phyloP scores from a whole-genome alignment of 164 flowering plant genomes.

The Magnolia officinalis region DNA sequence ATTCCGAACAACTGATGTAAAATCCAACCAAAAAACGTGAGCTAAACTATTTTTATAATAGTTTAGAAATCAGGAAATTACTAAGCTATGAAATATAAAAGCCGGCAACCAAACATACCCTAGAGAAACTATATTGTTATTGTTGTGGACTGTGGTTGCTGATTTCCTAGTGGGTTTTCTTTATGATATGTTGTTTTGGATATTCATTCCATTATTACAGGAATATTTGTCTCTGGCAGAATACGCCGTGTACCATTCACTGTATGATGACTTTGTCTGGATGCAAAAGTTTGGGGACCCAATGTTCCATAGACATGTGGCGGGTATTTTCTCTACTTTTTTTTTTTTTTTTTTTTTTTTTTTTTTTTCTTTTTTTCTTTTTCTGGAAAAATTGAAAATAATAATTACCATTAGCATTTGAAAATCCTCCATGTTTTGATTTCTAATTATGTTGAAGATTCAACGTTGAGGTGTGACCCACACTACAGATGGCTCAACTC shows the following conservation, averaged over 20 bases:
- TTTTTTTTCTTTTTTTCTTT: background rate
- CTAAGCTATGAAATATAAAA: too few relatives aligned
- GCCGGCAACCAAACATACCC: too few relatives aligned
- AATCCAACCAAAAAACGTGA: background rate
- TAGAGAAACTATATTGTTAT: too few relatives aligned
- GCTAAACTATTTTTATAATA: too few relatives aligned
- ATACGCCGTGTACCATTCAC: conserved; percentile 74
- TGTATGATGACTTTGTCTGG: conserved; percentile 75
- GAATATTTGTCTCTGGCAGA: conserved; percentile 27
- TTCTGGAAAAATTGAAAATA: too few relatives aligned
- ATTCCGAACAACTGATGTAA: too few relatives aligned
- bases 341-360: background rate
- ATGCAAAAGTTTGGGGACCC: conserved; percentile 78
- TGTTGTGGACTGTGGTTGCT: too few relatives aligned
- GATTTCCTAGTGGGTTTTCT: too few relatives aligned
- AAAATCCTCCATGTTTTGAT: too few relatives aligned
- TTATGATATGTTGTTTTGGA: background rate
- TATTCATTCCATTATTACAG: background rate
- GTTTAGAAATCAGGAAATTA: too few relatives aligned
- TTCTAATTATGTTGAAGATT: background rate
- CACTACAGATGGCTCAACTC: background rate
- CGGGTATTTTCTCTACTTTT: conserved; percentile 39
- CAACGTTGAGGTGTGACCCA: background rate
- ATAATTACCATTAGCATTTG: too few relatives aligned
- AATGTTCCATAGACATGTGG: conserved; percentile 61